Evolutionary conservation across 371 early-diverging fungal genomes (phyloP).

Genomic region (Polyrhizophydium stewartii): DNA sequence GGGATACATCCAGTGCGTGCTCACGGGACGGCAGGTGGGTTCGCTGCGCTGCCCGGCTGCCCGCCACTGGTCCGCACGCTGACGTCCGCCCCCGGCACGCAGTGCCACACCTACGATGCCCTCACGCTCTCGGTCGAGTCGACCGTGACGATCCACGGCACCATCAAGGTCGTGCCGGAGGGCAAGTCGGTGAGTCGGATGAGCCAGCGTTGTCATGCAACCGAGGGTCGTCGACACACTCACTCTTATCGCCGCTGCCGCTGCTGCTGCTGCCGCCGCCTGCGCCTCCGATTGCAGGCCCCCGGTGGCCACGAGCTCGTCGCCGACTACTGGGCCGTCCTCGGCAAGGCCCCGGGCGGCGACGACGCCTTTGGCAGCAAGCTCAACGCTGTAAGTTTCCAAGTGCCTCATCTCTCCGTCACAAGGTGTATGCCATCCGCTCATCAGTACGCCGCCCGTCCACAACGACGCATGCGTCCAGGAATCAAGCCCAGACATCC

Average conservation of each 20-base stretch:
- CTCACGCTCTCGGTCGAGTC: slow-evolving; percentile 90
- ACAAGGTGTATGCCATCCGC: neutral
- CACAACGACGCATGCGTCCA: slow-evolving; percentile 8
- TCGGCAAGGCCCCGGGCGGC: slow-evolving; percentile 92
- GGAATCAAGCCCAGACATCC: slow-evolving; percentile 85
- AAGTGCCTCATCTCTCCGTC: too few relatives aligned
- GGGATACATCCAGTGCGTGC: slow-evolving; percentile 90
- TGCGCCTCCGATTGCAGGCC: slow-evolving; percentile 52
- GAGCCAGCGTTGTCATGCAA: neutral
- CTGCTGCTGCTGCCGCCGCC: too few relatives aligned
- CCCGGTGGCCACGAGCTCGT: slow-evolving; percentile 94
- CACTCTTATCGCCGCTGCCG: too few relatives aligned
- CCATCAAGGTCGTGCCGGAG: slow-evolving; percentile 81
- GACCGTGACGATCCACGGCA: slow-evolving; percentile 84
- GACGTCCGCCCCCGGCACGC: slow-evolving; percentile 5
- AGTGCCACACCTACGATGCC: slow-evolving; percentile 95
- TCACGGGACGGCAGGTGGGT: slow-evolving; percentile 79
- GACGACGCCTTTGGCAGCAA: slow-evolving; percentile 91
- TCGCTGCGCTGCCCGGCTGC: neutral
- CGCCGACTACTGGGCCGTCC: slow-evolving; percentile 94
- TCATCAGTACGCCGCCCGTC: neutral
- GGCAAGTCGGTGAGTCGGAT: slow-evolving; percentile 73
- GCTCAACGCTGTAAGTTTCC: slow-evolving; percentile 58
- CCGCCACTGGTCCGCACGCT: neutral
- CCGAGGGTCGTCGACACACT: too few relatives aligned